Conservation (phyloP, 345 rosid genomes). For the Eucalyptus cloeziana region DNA sequence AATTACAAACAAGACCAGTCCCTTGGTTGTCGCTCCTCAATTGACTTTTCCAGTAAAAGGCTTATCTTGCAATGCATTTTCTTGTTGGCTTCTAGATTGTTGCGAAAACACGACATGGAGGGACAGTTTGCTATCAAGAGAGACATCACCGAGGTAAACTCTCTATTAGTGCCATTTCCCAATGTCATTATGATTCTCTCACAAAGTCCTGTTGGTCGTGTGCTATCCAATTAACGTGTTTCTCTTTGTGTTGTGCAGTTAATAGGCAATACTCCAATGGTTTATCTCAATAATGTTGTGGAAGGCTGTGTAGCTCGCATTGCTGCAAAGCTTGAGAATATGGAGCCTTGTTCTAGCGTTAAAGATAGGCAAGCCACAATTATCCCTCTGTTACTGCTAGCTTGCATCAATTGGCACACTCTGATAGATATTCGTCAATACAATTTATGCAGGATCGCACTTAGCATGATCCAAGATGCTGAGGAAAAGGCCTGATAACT, state of each 20-base stretch:
- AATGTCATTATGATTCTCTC: background rate
- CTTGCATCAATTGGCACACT: background rate
- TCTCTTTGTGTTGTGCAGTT: conserved; percentile 16
- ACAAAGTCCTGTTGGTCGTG: background rate
- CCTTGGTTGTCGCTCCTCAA: background rate
- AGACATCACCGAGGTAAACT: conserved; percentile 42
- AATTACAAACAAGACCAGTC: background rate
- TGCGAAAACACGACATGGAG: conserved; percentile 5
- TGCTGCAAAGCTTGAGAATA: conserved; percentile 74
- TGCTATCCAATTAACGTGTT: background rate
- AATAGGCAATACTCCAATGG: conserved; percentile 79
- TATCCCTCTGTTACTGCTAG: background rate
- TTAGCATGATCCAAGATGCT: conserved; percentile 85
- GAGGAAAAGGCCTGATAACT: conserved; percentile 62
- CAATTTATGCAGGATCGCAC: conserved; percentile 49
- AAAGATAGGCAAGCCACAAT: conserved; percentile 53
- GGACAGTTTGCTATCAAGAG: conserved; percentile 28
- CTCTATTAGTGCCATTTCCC: background rate
- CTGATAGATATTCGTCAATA: background rate
- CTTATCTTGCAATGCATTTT: background rate
- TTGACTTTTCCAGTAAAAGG: background rate
- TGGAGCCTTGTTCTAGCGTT: conserved; percentile 73
- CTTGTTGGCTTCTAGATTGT: background rate
- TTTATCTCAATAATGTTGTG: conserved; percentile 57
- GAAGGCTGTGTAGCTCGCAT: conserved; percentile 72